phyloP scores from a whole-genome alignment of 768 basidiomycete species.

The Russula olivacea region DNA sequence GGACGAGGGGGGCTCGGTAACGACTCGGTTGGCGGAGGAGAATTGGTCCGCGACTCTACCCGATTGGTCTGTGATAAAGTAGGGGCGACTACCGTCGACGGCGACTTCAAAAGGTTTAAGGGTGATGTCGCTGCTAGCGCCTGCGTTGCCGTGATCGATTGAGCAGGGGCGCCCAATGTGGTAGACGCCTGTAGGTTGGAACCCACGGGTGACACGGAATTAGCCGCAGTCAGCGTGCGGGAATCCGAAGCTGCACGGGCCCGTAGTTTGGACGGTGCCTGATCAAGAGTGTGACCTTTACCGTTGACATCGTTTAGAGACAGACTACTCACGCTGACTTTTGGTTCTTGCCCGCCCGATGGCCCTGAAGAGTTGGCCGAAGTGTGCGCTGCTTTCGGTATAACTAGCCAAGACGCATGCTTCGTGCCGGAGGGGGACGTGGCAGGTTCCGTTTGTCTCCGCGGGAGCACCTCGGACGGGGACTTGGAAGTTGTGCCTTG shows the following conservation, averaged over 20 bases:
- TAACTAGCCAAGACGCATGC: conserved; percentile 21
- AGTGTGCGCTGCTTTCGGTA: conserved; percentile 6
- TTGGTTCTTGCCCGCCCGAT: conserved; percentile 2
- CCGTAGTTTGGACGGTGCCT: conserved; percentile 14
- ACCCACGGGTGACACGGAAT: conserved; percentile 2
- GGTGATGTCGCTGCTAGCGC: conserved; percentile 10
- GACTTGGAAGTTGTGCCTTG: background rate
- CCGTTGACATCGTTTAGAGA: background rate
- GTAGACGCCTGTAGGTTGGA: conserved; percentile 11
- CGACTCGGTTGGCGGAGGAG: conserved; percentile 9
- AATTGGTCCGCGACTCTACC: conserved; percentile 1
- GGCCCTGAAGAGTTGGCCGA: background rate
- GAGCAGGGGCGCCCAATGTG: background rate
- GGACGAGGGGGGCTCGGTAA: conserved; percentile 11
- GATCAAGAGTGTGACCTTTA: background rate
- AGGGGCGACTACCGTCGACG: conserved; percentile 11
- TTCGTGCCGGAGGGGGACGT: background rate
- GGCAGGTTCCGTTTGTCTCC: conserved; percentile 6
- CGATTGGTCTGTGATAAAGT: conserved; percentile 2
- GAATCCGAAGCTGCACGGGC: conserved; percentile 24
- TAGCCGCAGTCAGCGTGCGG: conserved; percentile 7
- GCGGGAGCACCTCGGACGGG: background rate
- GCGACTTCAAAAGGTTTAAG: conserved; percentile 21
- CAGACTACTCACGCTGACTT: conserved; percentile 2
- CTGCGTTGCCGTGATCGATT: conserved; percentile 12